Conservation (phyloP, 2,329 filamentous ascomycete genomes). For the Venturia aucupariae region DNA sequence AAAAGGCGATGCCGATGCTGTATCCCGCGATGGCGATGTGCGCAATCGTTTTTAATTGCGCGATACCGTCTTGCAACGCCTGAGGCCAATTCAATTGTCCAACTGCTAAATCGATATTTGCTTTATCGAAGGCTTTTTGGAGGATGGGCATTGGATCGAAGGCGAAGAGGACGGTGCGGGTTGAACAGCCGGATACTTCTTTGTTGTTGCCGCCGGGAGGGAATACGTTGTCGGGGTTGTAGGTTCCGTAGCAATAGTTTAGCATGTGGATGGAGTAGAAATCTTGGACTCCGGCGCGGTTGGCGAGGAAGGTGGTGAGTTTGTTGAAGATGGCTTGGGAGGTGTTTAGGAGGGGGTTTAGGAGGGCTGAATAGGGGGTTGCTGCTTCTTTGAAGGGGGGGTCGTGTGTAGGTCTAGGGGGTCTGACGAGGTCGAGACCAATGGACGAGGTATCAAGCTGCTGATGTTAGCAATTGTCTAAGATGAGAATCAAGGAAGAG, state of each 20-base stretch:
- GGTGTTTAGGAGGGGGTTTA: slow-evolving; percentile 27
- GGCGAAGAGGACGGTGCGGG: slow-evolving; percentile 43
- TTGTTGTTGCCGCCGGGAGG: slow-evolving; percentile 38
- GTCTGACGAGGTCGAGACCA: slow-evolving; percentile 35
- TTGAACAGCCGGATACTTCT: slow-evolving; percentile 48
- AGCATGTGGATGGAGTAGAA: slow-evolving; percentile 55
- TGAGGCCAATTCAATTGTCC: slow-evolving; percentile 44
- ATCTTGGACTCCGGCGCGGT: slow-evolving; percentile 45
- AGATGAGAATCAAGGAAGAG: background rate
- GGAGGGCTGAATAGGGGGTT: slow-evolving; percentile 15
- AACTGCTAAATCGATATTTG: slow-evolving; percentile 40
- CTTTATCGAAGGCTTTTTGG: slow-evolving; percentile 8
- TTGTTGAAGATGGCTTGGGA: slow-evolving; percentile 32
- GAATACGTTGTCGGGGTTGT: slow-evolving; percentile 36
- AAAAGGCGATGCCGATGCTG: slow-evolving; percentile 45
- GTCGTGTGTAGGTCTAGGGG: slow-evolving; percentile 10
- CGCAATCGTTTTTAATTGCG: slow-evolving; percentile 40
- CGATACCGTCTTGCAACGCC: slow-evolving; percentile 44
- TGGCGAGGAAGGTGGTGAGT: slow-evolving; percentile 33
- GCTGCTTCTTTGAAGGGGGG: background rate
- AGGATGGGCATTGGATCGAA: slow-evolving; percentile 47
- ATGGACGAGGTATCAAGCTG: slow-evolving; percentile 25
- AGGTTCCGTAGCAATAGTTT: slow-evolving; percentile 47
- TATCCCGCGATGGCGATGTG: slow-evolving; percentile 50
- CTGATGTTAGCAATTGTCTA: background rate